phyloP scores from a whole-genome alignment of 163 green algal species.

The Scenedesmus sp. region DNA sequence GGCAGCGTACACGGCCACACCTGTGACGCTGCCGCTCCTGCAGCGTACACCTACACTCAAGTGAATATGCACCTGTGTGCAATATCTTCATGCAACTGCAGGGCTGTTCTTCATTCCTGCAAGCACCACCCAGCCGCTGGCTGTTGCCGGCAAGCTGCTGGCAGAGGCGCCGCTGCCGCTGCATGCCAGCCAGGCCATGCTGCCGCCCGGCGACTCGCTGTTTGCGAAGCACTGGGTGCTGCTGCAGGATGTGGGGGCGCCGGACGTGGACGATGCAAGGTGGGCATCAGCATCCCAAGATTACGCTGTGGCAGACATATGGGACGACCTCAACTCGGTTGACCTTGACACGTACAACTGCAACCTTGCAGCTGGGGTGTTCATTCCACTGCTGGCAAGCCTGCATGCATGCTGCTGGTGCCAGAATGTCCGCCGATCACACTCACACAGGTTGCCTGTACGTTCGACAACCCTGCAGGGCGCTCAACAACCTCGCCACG shows the following conservation, averaged over 20 bases:
- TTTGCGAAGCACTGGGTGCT: constrained; percentile 89
- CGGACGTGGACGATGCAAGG: constrained; percentile 37
- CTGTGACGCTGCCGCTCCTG: too few species aligned
- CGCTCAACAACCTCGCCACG: constrained; percentile 57
- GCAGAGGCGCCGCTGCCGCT: constrained; percentile 67
- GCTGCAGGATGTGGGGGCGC: constrained; percentile 80
- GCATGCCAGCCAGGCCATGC: constrained; percentile 66
- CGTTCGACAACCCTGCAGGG: constrained; percentile 42
- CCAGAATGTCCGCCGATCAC: neutral
- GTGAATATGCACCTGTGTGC: neutral
- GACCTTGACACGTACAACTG: too few species aligned
- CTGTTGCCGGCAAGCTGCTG: constrained; percentile 67
- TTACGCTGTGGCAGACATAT: too few species aligned
- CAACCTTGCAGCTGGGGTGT: too few species aligned
- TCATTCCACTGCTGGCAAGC: too few species aligned
- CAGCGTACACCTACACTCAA: neutral
- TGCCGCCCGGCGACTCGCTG: constrained; percentile 71
- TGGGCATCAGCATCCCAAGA: neutral
- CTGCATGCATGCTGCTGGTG: neutral
- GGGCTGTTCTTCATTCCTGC: constrained; percentile 62
- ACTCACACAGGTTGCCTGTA: neutral
- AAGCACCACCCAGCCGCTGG: constrained; percentile 52
- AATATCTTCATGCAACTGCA: constrained; percentile 9
- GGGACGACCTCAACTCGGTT: too few species aligned
- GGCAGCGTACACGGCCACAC: too few species aligned